Percentiles rank a stretch among this genome's conserved stretches.
These are phyloP conservation scores for Pyronema omphalodes DNA, from an alignment of 495 filamentous ascomycete genomes.

Conservation along the genomic window DNA sequence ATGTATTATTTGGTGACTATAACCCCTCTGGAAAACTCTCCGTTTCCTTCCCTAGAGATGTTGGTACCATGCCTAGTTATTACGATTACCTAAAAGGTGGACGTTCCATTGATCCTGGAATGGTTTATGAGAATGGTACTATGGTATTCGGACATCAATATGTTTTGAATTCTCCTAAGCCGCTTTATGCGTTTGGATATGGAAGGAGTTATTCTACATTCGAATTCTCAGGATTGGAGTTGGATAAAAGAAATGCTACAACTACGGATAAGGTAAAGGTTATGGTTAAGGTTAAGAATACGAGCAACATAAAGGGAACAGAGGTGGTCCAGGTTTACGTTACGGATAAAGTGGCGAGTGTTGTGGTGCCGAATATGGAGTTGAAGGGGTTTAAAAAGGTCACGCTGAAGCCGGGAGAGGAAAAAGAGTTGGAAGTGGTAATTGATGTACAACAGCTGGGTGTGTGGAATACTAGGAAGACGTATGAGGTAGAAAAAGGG, in stretches of 20 bases:
- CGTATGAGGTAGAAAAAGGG: conserved; percentile 52
- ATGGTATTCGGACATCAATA: conserved; percentile 48
- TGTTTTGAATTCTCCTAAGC: conserved; percentile 37
- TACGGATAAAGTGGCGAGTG: conserved; percentile 39
- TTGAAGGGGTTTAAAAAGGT: conserved; percentile 57
- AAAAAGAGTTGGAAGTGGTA: conserved; percentile 36
- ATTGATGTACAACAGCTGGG: conserved; percentile 35
- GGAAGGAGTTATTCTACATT: conserved; percentile 50
- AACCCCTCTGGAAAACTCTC: conserved; percentile 35
- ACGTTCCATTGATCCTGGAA: conserved; percentile 35
- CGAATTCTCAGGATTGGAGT: conserved; percentile 31
- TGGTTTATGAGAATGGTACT: conserved; percentile 34
- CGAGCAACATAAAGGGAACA: conserved; percentile 35
- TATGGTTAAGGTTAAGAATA: conserved; percentile 39
- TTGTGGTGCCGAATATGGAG: conserved; percentile 44
- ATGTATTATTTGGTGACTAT: conserved; percentile 29
- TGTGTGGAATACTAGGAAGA: conserved; percentile 41
- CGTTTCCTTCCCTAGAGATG: conserved; percentile 40
- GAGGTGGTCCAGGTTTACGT: conserved; percentile 57
- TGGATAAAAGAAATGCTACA: conserved; percentile 30
- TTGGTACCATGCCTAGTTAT: conserved; percentile 47
- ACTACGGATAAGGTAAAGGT: conserved; percentile 34
- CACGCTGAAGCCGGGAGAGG: conserved; percentile 38
- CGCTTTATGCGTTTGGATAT: conserved; percentile 50
- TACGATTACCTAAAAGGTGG: conserved; percentile 55